Conservation (phyloP, 768 basidiomycete genomes). For the Lactarius hengduanensis region DNA sequence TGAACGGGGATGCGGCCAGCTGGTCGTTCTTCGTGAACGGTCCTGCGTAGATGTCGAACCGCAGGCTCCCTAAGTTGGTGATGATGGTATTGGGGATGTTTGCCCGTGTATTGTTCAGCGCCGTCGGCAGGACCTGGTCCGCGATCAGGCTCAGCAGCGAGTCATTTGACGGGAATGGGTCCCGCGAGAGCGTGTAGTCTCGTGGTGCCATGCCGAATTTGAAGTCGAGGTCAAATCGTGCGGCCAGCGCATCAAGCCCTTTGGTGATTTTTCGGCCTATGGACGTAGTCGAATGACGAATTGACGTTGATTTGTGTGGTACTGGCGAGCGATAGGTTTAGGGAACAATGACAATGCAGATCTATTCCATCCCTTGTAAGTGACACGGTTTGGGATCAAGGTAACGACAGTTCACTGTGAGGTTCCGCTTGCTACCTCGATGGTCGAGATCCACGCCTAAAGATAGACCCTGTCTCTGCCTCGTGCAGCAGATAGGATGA, state of each 20-base stretch:
- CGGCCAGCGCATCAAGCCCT: constrained; percentile 52
- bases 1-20: constrained; percentile 70
- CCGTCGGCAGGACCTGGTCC: constrained; percentile 40
- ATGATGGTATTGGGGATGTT: constrained; percentile 62
- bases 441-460: constrained; percentile 50
- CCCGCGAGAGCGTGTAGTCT: constrained; percentile 66
- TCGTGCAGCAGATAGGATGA: neutral
- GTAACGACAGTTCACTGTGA: constrained; percentile 69
- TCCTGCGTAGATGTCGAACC: too few species aligned
- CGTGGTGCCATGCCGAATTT: constrained; percentile 72
- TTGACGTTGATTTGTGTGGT: constrained; percentile 57
- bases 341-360: neutral
- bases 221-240: constrained; percentile 59
- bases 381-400: constrained; percentile 78
- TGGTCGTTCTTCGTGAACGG: constrained; percentile 81
- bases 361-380: constrained; percentile 54
- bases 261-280: constrained; percentile 52
- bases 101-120: constrained; percentile 64
- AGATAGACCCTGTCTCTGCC: constrained; percentile 4
- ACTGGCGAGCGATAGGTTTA: constrained; percentile 40
- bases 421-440: constrained; percentile 43
- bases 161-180: constrained; percentile 58
- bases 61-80: constrained; percentile 52
- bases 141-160: constrained; percentile 58
- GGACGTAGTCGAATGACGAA: constrained; percentile 59